Base-by-base conservation (phyloP, 1,139 yeast genomes). In the Keqinozyma sinolaborantium region DNA sequence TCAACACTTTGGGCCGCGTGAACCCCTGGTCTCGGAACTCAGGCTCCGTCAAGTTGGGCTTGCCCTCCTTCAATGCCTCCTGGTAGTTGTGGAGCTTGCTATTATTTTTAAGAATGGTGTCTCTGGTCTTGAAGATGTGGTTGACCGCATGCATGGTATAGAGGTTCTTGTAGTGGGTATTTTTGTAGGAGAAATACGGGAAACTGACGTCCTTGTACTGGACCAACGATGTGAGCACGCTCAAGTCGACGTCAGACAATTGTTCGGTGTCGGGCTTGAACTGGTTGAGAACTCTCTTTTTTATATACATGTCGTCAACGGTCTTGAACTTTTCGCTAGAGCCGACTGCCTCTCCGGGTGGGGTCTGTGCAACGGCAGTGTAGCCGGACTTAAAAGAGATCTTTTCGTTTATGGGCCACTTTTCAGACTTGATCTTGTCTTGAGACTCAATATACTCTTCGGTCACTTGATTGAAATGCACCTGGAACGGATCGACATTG, bases 1-100 rank as follows among this genome's bases (percentile, higher is more conserved):
- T 77, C 35, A 92, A 64, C 2, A 83, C 90, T 50, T 88, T 90
- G 1, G 98, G 95, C 39, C 97, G 72, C 0, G 97, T 90, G 51
- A 88, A 94, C 11, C 98, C 97, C 56, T 92, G 98, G 54, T 92
- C 98, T 37, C 95, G 65, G 39, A 73, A 69, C 47, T 87, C 96
- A 4, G 58, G 59, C 36, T 71, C 79, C 9, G 61, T 64, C n/a
- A 60, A 52, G 2, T 46, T 53, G 19, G 43, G 51, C 24, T 51
- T 46, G 1, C 78, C 78, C 19, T 54, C 52, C 30, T 66, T 60
- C 23, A 64, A 50, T 41, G 62, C 65, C 46, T 68, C 82, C 34
- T 61, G 58, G 29, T 65, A 65, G 10, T 59, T 51, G 16, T 67
- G 62, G 30, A 82, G 57, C 46, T 76, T 79, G 28, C 73, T 72